Base-by-base conservation (phyloP, 2,329 filamentous ascomycete genomes). In the Zopfia rhizophila region DNA sequence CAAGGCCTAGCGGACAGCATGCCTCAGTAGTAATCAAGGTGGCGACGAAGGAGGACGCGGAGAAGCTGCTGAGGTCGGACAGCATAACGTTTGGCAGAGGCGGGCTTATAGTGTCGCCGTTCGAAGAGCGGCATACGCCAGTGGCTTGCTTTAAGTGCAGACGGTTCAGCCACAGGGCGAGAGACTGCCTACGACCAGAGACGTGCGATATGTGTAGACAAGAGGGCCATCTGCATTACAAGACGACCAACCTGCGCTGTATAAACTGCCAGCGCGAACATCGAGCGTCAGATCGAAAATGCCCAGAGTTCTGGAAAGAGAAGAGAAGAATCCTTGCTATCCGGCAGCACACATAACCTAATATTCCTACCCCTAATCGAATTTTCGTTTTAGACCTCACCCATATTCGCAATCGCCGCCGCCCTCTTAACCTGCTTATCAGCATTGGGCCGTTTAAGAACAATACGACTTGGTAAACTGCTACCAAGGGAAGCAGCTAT, bases 1-100 rank as follows among this genome's bases (percentile, higher is more conserved):
- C 25, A 24, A 42, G 43, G 24, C 48, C 38, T 14, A 43, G 43
- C 43, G 29, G 43, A 43, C 38, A 47, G 38, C 38, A 51, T 23
- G 43, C 38, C 5, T 51, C 18, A 22, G 43, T 43, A 30, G 48
- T 51, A 23, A 47, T 44, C 18, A 51, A 51, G 37, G 48, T 52
- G 17, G 39, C 44, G 24, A 52, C 21, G 29, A 52, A 45, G 29
- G 36, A 48, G 39, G 35, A 48, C 19, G 45, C 35, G 37, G 33
- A 37, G 48, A 52, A 52, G 44, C 48, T 51, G 25, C 41, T 51
- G 14, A 18, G 16, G 37, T 51, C 22, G 22, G 47, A 45, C 31
- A 38, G 47, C 19, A 38, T 51, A 22, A 46, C 37, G 25, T 51
- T 51, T 45, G 30, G 47, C 14, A 27, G 37, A 40, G 40, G 43